Percentiles rank a stretch among this genome's conserved stretches.
Conservation (phyloP, 139 green algal genomes). For the Chlorella vulgaris region DNA sequence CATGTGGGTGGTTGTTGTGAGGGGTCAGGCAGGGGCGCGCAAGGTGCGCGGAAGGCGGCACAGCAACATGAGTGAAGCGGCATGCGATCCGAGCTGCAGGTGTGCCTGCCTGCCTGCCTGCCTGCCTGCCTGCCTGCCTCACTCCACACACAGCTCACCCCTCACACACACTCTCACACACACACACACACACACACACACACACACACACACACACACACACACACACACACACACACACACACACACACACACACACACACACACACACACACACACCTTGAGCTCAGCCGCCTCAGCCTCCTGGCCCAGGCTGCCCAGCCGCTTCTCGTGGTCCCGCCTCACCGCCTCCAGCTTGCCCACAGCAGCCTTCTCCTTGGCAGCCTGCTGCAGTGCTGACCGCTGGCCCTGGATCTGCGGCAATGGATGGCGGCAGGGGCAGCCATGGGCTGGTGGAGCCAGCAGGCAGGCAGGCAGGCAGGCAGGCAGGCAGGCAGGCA, state of each 20-base stretch:
- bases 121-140: no score
- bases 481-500: neutral
- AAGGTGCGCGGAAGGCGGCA: no score
- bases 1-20: neutral
- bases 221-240: neutral
- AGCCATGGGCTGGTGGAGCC: neutral
- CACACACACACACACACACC: conserved; percentile 6
- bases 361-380: conserved; percentile 68
- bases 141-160: no score
- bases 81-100: no score
- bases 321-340: conserved; percentile 72
- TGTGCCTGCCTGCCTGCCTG: no score
- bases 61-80: no score
- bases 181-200: no score
- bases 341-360: conserved; percentile 82
- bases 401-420: conserved; percentile 78
- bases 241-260: neutral
- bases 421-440: no score
- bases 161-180: no score
- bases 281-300: conserved; percentile 59
- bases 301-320: conserved; percentile 65
- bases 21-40: neutral
- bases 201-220: no score
- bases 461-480: neutral
- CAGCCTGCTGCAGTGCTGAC: conserved; percentile 49